These are phyloP conservation scores for Leucocoprinus leucothites DNA, from an alignment of 768 basidiomycete species.

Conservation along the genomic window DNA sequence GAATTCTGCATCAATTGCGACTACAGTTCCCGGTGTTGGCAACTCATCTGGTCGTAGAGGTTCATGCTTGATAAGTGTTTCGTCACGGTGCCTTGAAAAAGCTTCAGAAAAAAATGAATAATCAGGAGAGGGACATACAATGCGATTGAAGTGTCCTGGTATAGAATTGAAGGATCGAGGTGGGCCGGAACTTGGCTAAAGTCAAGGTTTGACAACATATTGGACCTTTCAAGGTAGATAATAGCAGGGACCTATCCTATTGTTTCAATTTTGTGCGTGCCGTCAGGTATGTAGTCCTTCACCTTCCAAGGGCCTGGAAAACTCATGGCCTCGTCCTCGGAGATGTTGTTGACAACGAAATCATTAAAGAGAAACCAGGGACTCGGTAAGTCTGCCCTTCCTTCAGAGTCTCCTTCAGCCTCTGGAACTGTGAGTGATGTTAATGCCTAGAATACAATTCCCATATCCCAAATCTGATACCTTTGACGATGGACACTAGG, in stretches of 20 bases:
- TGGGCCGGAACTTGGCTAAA: conserved; percentile 59
- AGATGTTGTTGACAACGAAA: conserved; percentile 82
- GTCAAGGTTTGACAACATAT: conserved; percentile 56
- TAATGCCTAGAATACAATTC: background rate
- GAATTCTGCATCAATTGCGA: conserved; percentile 97
- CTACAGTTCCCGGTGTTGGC: conserved; percentile 80
- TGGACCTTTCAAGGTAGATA: conserved; percentile 83
- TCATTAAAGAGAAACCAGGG: conserved; percentile 98
- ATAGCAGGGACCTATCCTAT: conserved; percentile 71
- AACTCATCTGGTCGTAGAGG: conserved; percentile 70
- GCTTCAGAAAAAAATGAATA: background rate
- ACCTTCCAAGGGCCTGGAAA: conserved; percentile 95
- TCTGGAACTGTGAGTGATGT: conserved; percentile 56
- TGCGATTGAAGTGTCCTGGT: conserved; percentile 86
- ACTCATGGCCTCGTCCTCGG: conserved; percentile 83
- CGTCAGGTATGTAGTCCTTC: conserved; percentile 20
- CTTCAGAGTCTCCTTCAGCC: conserved; percentile 56
- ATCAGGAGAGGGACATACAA: conserved; percentile 42
- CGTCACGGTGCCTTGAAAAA: conserved; percentile 67
- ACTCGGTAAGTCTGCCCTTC: conserved; percentile 34
- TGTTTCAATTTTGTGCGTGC: background rate
- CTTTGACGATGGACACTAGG: conserved; percentile 84
- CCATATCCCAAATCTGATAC: conserved; percentile 33
- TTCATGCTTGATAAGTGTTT: conserved; percentile 72
- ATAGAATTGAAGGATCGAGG: conserved; percentile 73